Percentiles rank a stretch among this genome's conserved stretches.
Conservation (phyloP, 345 rosid species). For the Nasturtium officinale region DNA sequence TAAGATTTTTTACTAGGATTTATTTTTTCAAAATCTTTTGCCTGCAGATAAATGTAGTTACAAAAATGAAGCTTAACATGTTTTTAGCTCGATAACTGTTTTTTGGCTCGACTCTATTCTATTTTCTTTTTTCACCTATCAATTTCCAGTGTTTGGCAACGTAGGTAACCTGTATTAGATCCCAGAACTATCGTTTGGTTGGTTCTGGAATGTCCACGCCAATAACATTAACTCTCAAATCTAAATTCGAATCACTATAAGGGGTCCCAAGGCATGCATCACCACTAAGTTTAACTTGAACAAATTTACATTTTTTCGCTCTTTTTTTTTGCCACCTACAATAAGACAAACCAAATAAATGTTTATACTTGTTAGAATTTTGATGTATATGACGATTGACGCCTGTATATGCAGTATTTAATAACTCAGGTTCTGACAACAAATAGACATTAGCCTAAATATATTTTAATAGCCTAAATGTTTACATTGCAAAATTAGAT, state of each 20-base stretch:
- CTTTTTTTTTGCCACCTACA: conserved; percentile 5
- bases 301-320: conserved; percentile 11
- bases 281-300: conserved; percentile 27
- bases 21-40: background rate
- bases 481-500: background rate
- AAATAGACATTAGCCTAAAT: conserved; percentile 16
- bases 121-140: background rate
- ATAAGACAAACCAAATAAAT: conserved; percentile 27
- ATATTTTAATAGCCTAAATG: background rate
- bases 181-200: conserved; percentile 3
- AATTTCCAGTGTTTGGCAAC: background rate
- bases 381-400: background rate
- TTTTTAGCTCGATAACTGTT: too few species aligned
- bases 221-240: conserved; percentile 28
- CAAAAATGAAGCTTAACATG: too few species aligned
- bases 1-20: background rate
- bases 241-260: conserved; percentile 10
- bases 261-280: conserved; percentile 33
- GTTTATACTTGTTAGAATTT: background rate
- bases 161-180: conserved; percentile 2
- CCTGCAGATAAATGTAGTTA: too few species aligned
- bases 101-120: background rate
- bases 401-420: background rate
- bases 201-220: conserved; percentile 25
- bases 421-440: conserved; percentile 25